These are phyloP conservation scores for Lasiosphaeris hirsuta DNA, from an alignment of 495 filamentous ascomycete species.

Conservation along the genomic window DNA sequence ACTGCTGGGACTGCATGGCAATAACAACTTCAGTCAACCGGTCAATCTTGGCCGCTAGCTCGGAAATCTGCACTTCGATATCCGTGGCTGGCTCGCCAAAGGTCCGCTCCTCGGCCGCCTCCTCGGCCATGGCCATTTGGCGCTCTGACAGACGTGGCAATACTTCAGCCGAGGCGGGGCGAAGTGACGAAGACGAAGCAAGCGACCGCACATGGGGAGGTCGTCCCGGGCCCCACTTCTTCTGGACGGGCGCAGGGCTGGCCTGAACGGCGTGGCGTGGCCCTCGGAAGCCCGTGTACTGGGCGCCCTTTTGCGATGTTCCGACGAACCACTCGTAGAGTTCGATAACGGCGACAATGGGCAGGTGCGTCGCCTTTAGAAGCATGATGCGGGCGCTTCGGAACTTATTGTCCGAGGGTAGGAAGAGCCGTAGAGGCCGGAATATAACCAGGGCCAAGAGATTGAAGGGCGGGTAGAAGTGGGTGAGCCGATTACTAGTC, in stretches of 20 bases:
- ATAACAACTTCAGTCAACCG: slow-evolving; percentile 43
- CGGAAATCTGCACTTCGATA: slow-evolving; percentile 43
- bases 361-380: slow-evolving; percentile 61
- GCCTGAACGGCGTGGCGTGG: slow-evolving; percentile 15
- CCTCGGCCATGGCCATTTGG: slow-evolving; percentile 18
- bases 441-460: slow-evolving; percentile 79
- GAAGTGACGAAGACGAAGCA: slow-evolving; percentile 16
- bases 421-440: slow-evolving; percentile 74
- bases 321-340: slow-evolving; percentile 45
- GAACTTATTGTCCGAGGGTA: slow-evolving; percentile 64
- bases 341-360: slow-evolving; percentile 50
- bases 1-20: slow-evolving; percentile 33
- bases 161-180: neutral
- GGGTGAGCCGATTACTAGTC: slow-evolving; percentile 73
- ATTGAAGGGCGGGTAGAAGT: slow-evolving; percentile 77
- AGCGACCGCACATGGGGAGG: slow-evolving; percentile 2
- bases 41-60: slow-evolving; percentile 47
- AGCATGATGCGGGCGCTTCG: slow-evolving; percentile 72
- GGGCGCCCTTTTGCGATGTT: slow-evolving; percentile 32
- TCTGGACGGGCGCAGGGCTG: slow-evolving; percentile 15
- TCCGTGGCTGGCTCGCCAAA: slow-evolving; percentile 30
- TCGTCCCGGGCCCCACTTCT: neutral
- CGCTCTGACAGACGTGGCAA: slow-evolving; percentile 4
- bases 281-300: slow-evolving; percentile 30
- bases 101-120: slow-evolving; percentile 27